Percentiles rank a stretch among this genome's conserved stretches.
Conservation (phyloP, 768 basidiomycete genomes). For the Leccinum boreale region DNA sequence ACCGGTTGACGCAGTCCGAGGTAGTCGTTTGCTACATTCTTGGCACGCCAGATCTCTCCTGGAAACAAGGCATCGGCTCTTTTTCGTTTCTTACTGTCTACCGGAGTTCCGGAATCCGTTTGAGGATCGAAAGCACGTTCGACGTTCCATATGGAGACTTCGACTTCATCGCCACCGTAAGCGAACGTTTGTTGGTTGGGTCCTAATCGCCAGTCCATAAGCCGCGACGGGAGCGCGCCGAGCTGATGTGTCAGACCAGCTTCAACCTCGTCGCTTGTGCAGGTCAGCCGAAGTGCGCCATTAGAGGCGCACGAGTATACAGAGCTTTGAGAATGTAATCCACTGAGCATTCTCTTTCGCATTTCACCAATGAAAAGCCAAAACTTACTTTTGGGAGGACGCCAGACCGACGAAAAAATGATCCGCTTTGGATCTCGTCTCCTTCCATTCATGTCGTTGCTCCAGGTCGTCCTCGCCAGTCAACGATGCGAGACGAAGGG, state of each 20-base stretch:
- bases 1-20: constrained; percentile 77
- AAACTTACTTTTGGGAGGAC: constrained; percentile 45
- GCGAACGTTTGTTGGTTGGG: constrained; percentile 54
- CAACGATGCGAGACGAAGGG: constrained; percentile 42
- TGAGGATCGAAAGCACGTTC: constrained; percentile 48
- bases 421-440: constrained; percentile 50
- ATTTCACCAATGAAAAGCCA: not conserved
- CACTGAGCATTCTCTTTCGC: constrained; percentile 1
- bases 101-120: constrained; percentile 15
- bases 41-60: constrained; percentile 81
- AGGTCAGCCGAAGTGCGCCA: constrained; percentile 60
- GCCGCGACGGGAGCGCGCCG: constrained; percentile 59
- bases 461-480: constrained; percentile 41
- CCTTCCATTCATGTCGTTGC: constrained; percentile 54
- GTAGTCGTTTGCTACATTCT: constrained; percentile 78
- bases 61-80: constrained; percentile 59
- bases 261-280: constrained; percentile 26
- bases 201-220: constrained; percentile 66
- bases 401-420: constrained; percentile 64
- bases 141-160: constrained; percentile 76
- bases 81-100: constrained; percentile 45
- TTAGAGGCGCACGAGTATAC: constrained; percentile 73
- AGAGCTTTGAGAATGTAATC: constrained; percentile 22
- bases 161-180: constrained; percentile 86
- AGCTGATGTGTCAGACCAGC: constrained; percentile 20